Conservation (phyloP, 805 yeast genomes). For the Ogataea trehaloabstinens region DNA sequence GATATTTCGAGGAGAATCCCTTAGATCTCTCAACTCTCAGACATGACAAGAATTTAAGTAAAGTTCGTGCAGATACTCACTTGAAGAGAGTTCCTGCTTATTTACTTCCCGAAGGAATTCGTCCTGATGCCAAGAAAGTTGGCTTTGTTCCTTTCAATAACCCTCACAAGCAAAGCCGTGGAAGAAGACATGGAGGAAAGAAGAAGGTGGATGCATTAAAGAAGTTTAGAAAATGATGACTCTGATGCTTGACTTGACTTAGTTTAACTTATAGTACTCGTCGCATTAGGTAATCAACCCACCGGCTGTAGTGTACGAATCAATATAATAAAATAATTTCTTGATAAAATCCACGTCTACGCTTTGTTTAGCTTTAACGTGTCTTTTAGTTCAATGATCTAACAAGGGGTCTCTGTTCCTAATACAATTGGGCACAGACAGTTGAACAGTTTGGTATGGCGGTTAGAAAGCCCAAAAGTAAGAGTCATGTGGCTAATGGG, state of each 20-base stretch:
- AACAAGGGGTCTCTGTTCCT: too few species aligned
- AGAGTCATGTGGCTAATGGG: neutral
- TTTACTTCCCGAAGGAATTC: conserved; percentile 75
- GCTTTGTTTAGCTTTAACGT: too few species aligned
- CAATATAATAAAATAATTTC: too few species aligned
- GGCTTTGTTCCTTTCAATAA: conserved; percentile 77
- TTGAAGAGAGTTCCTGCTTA: conserved; percentile 92
- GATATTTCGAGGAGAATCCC: conserved; percentile 97
- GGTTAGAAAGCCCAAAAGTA: neutral
- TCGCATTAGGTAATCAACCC: neutral
- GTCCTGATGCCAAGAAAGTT: conserved; percentile 51
- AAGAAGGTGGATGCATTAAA: conserved; percentile 55
- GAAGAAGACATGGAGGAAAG: conserved; percentile 28
- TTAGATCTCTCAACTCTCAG: conserved; percentile 85
- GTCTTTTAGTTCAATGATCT: too few species aligned
- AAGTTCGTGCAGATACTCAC: conserved; percentile 78
- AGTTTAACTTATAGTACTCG: neutral
- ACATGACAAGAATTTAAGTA: conserved; percentile 87
- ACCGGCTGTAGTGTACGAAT: too few species aligned
- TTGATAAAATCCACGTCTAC: too few species aligned
- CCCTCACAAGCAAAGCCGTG: conserved; percentile 35
- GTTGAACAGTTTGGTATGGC: neutral
- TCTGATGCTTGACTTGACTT: too few species aligned
- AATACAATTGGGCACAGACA: too few species aligned
- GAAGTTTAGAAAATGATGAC: conserved; percentile 31